Percentiles rank a stretch among this genome's conserved stretches.
phyloP scores from a whole-genome alignment of 106 monocot genomes.

The Dioscorea alata region DNA sequence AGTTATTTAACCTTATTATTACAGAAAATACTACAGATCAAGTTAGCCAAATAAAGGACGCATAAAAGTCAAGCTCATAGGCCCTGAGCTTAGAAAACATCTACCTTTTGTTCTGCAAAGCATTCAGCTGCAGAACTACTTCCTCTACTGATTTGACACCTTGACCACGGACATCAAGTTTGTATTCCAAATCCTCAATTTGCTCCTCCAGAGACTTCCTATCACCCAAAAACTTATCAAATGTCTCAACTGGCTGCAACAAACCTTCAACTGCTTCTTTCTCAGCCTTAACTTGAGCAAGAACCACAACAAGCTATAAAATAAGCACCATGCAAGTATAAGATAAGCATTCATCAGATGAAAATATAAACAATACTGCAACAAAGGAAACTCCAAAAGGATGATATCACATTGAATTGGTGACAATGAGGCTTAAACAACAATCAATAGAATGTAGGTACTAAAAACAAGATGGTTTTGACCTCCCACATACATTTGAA shows the following conservation, averaged over 20 bases:
- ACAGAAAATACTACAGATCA: too few relatives aligned
- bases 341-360: too few relatives aligned
- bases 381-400: too few relatives aligned
- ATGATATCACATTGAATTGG: too few relatives aligned
- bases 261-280: slow-evolving; percentile 78
- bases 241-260: slow-evolving; percentile 56
- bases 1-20: too few relatives aligned
- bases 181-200: slow-evolving; percentile 75
- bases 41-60: too few relatives aligned
- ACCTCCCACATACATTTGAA: too few relatives aligned
- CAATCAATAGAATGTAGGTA: too few relatives aligned
- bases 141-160: slow-evolving; percentile 78
- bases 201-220: slow-evolving; percentile 54
- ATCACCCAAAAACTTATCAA: slow-evolving; percentile 57
- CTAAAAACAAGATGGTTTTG: too few relatives aligned
- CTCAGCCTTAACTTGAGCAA: slow-evolving; percentile 87
- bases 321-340: neutral
- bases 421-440: too few relatives aligned
- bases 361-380: too few relatives aligned
- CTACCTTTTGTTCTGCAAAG: slow-evolving; percentile 52
- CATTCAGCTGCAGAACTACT: slow-evolving; percentile 63
- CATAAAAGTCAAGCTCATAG: too few relatives aligned
- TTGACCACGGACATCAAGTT: slow-evolving; percentile 71
- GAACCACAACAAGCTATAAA: slow-evolving; percentile 69
- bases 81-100: neutral